Conservation (phyloP, 1,139 yeast genomes). For the Zygoascus hellenicus region DNA sequence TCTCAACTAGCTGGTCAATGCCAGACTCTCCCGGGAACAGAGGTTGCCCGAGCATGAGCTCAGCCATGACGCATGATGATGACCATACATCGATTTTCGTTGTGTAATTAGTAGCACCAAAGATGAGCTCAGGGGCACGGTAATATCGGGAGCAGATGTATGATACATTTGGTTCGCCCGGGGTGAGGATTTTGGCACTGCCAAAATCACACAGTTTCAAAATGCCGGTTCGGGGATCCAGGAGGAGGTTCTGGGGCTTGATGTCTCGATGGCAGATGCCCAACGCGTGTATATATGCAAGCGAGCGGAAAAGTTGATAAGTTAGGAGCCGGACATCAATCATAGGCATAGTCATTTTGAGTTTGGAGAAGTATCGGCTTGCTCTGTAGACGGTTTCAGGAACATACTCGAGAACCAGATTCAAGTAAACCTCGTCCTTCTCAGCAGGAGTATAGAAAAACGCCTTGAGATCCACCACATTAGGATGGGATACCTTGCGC, state of each 20-base stretch:
- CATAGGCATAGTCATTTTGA: slow-evolving; percentile 75
- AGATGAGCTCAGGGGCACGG: slow-evolving; percentile 89
- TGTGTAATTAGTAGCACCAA: slow-evolving; percentile 90
- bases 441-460: slow-evolving; percentile 82
- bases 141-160: slow-evolving; percentile 95
- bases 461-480: slow-evolving; percentile 82
- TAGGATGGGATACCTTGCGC: slow-evolving; percentile 82
- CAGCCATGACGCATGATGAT: slow-evolving; percentile 93
- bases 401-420: slow-evolving; percentile 81
- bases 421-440: slow-evolving; percentile 70
- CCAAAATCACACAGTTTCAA: slow-evolving; percentile 96
- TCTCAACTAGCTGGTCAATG: slow-evolving; percentile 94
- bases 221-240: slow-evolving; percentile 78
- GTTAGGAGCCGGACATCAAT: slow-evolving; percentile 86
- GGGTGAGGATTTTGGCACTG: slow-evolving; percentile 89
- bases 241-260: slow-evolving; percentile 88
- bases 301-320: slow-evolving; percentile 84
- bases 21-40: slow-evolving; percentile 97
- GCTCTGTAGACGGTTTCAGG: slow-evolving; percentile 95
- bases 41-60: slow-evolving; percentile 89
- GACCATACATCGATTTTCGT: slow-evolving; percentile 98
- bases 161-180: slow-evolving; percentile 89
- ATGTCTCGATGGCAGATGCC: slow-evolving; percentile 97
- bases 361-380: slow-evolving; percentile 72
- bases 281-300: slow-evolving; percentile 83